Base-by-base conservation (phyloP, 2,329 filamentous ascomycete genomes). In the Xylaria sp. region DNA sequence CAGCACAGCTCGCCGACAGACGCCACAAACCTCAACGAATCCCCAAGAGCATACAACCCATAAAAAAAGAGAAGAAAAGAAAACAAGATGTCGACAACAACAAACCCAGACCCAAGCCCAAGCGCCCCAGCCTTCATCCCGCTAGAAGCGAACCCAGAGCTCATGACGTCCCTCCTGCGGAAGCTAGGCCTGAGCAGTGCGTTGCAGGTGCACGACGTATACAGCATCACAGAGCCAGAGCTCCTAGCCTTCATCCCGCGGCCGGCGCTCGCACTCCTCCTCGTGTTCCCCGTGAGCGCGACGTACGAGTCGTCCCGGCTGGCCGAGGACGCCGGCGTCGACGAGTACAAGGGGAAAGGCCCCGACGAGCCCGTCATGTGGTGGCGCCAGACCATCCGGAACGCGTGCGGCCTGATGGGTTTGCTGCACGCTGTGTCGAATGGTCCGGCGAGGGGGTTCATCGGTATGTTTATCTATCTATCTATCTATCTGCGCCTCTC, bases 321-420 rank as follows among this genome's bases (percentile, higher is more conserved):
- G 66, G 84, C 88, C 51, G 94, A 97, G 83, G 94, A 98, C 81
- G 83, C 83, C 60, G 79, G 85, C 25, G 83, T 84, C 50, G 73
- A 82, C 1, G 87, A 90, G 47, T 97, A 97, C 82, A 78, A 79
- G 0, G 92, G 91, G 51, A 85, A 84, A 21, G 94, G 94, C 1
- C 81, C 86, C 0, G 77, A 76, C 0, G 93, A 98, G 77, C 91
- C 93, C 5, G 93, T 98, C 0, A 77, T 97, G 8, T 99, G 95
- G 96, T 98, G 94, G 86, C 92, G 89, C 74, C 95, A 98, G 83
- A 98, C 94, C 0, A 98, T 98, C 75, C 88, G 92, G 69, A 97
- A 98, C 79, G 93, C 95, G 0, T 98, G 95, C 79, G 95, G 95
- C 0, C 83, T 97, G 53, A 97, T 98, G 84, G 96, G 92, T 0